Evolutionary conservation across 345 rosid species (phyloP), one percentile per base, ranked within the genome.

Genomic region (Eucalyptus regnans): DNA sequence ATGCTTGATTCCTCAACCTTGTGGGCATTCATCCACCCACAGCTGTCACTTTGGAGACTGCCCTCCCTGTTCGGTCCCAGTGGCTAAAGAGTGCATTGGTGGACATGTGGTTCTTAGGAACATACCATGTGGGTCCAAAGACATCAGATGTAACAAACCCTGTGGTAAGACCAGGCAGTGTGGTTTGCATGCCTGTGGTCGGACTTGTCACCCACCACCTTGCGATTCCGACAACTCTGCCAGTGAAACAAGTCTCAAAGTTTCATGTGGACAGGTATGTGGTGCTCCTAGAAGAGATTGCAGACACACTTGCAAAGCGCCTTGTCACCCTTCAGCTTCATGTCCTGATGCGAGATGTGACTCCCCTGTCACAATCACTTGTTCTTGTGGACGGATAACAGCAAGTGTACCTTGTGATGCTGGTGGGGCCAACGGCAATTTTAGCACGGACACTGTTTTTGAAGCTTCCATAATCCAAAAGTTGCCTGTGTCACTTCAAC

Each of bases 1-100:
- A 29, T 98, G 99, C 88, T 92, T 94, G 7, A 91, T 95, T 92
- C 95, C 96, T 41, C 99, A 94, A 91, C 93, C 96, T 86, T 96
- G 99, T 89, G 99, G 99, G 85, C 99, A 97, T 93, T 86, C 95
- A 83, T 93, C 99, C 71, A 92, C 97, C n/a, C 99, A 98, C 89
- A 94, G 96, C 91, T 98, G 98, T 92, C 99, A 98, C 93, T 96
- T 96, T 91, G 99, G 99, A 52, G 99, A 98, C 87, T 98, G 99
- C 91, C 99, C 98, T 23, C 96, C 99, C 86, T 98, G 99, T 91
- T 95, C 99, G 25, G 95, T 95, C 50, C 99, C 99, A 48, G 93
- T 96, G 79, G 98, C 97, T 66, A 98, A 97, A 92, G 97, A 96
- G 90, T 97, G 99, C 60, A 93, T 95, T 71, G 99, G 99, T 85